Evolutionary conservation across 164 flowering plant genomes (phyloP).

Genomic region (Kalanchoe fedtschenkoi): DNA sequence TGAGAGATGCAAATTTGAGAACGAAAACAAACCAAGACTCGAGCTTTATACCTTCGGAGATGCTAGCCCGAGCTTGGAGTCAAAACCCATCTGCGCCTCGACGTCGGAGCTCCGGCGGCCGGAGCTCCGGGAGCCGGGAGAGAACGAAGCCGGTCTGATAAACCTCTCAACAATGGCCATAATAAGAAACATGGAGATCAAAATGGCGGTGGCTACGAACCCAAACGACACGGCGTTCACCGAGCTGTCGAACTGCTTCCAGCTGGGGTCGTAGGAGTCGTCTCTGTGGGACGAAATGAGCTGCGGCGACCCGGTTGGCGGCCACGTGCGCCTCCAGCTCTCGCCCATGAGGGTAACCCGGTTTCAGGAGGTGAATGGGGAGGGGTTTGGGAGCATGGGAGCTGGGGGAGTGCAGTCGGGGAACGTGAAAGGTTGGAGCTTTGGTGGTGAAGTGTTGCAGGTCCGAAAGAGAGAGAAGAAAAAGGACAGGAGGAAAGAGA

Average conservation of each 20-base stretch:
- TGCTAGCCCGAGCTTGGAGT: constrained; percentile 1
- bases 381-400: background rate
- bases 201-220: constrained; percentile 9
- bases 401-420: background rate
- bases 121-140: background rate
- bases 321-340: constrained; percentile 7
- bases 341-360: background rate
- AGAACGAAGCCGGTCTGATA: constrained; percentile 7
- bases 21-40: background rate
- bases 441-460: background rate
- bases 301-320: constrained; percentile 3
- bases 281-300: background rate
- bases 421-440: background rate
- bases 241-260: constrained; percentile 7
- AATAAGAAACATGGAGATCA: constrained; percentile 13
- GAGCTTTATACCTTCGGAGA: constrained; percentile 2
- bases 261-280: constrained; percentile 4
- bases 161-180: constrained; percentile 14
- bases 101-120: constrained; percentile 5
- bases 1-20: too few species aligned
- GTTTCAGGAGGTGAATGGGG: background rate
- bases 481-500: background rate
- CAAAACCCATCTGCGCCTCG: constrained; percentile 7
- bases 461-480: constrained; percentile 2
- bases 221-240: constrained; percentile 13